phyloP scores from a whole-genome alignment of 768 basidiomycete species.

The Mycena vulgaris region DNA sequence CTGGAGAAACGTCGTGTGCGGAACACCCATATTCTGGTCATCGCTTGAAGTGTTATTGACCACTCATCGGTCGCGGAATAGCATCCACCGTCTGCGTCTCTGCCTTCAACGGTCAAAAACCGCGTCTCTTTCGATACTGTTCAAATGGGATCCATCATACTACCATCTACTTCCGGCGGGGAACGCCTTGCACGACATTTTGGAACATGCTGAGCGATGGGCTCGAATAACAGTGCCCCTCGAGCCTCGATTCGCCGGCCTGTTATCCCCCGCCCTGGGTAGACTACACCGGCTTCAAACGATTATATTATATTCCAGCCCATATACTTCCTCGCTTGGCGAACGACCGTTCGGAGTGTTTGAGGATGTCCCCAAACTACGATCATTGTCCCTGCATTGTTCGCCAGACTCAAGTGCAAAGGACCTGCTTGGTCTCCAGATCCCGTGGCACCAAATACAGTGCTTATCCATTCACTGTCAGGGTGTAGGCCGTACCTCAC shows the following conservation, averaged over 20 bases:
- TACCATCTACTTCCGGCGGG: neutral
- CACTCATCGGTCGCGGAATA: neutral
- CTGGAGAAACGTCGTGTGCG: neutral
- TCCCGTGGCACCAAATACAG: neutral
- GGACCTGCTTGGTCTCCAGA: neutral
- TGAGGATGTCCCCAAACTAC: neutral
- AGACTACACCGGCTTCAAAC: neutral
- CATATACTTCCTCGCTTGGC: neutral
- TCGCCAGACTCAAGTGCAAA: neutral
- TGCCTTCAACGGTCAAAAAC: slow-evolving; percentile 7
- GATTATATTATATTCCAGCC: neutral
- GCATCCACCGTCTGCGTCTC: neutral
- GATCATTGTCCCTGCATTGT: neutral
- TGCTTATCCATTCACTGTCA: neutral
- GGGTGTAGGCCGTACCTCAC: neutral
- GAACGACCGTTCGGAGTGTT: neutral
- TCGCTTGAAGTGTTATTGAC: neutral
- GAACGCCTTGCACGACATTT: neutral
- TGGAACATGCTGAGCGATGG: slow-evolving; percentile 14
- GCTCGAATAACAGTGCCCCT: neutral
- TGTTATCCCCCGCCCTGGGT: neutral
- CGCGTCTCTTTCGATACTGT: neutral
- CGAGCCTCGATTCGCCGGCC: neutral
- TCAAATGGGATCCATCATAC: neutral
- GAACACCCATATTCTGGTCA: neutral